Base-by-base conservation (phyloP, 768 basidiomycete genomes). In the Leccinum variicolor region DNA sequence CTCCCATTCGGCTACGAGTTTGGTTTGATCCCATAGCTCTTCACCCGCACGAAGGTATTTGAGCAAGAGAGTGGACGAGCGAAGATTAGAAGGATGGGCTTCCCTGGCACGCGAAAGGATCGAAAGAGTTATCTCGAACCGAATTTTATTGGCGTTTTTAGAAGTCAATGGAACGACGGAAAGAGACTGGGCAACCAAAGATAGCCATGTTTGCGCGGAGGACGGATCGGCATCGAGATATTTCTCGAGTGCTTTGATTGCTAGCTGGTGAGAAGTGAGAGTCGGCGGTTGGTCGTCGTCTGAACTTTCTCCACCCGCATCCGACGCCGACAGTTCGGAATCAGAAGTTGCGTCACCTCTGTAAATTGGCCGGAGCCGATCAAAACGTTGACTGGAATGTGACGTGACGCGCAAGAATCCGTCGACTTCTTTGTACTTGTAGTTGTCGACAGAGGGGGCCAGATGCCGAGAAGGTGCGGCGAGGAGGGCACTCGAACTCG, bases 1-100 rank as follows among this genome's bases (percentile, higher is more conserved):
- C 54, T 89, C 85, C 92, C 92, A 94, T 63, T 91, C 88, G 3
- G 75, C 74, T 23, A 66, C 54, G 17, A 87, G 64, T 69, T 83
- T 83, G 45, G 75, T 75, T 55, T 76, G 77, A 23, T 79, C 68
- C 90, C 89, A 92, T 17, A 88, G 64, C 58, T 89, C 84, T 71
- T 90, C 88, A 17, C 89, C 89, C 2, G 87, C 83, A 54, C 80
- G 81, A 48, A 94, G 74, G 72, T 89, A 88, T 55, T 78, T 79
- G 29, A 90, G 66, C n/a, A 80, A 78, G 29, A 94, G 74, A 4
- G 66, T 46, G 41, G 74, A 75, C 3, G 86, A 88, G 21, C 62
- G 68, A 3, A 67, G 53, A 65, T 88, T 88, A 28, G 68, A 67
- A 9, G 81, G 75, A 61, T 87, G 78, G 0, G 81, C 81, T 19